phyloP scores from a whole-genome alignment of 768 basidiomycete genomes.

The Pholiota molesta region DNA sequence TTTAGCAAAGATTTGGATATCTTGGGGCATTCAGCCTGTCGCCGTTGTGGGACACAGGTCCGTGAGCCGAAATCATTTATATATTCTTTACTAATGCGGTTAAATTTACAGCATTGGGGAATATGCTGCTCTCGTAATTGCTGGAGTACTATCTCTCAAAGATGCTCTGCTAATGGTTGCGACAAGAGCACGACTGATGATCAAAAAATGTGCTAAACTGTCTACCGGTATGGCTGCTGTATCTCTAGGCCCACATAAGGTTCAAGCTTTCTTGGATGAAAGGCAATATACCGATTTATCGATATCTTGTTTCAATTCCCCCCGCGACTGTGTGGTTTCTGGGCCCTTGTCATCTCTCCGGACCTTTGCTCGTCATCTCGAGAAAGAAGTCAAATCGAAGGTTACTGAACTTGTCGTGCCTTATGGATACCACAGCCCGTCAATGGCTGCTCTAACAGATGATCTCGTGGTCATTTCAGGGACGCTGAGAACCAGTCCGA shows the following conservation, averaged over 20 bases:
- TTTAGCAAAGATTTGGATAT: slow-evolving; percentile 64
- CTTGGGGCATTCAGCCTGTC: slow-evolving; percentile 66
- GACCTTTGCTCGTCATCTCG: slow-evolving; percentile 43
- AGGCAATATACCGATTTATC: slow-evolving; percentile 38
- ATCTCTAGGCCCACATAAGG: slow-evolving; percentile 34
- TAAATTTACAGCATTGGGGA: slow-evolving; percentile 63
- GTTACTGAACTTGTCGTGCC: slow-evolving; percentile 51
- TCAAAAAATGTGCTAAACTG: slow-evolving; percentile 43
- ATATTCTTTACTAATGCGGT: slow-evolving; percentile 15
- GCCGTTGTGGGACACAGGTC: slow-evolving; percentile 77
- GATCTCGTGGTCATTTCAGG: slow-evolving; percentile 46
- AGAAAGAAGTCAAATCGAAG: slow-evolving; percentile 37
- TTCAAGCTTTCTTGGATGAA: slow-evolving; percentile 39
- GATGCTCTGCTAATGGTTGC: slow-evolving; percentile 63
- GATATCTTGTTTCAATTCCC: slow-evolving; percentile 67
- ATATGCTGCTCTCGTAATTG: slow-evolving; percentile 70
- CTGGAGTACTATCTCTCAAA: slow-evolving; percentile 57
- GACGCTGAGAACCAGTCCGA: slow-evolving; percentile 42
- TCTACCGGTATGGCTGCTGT: slow-evolving; percentile 68
- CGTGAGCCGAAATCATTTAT: slow-evolving; percentile 17
- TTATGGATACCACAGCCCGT: slow-evolving; percentile 68
- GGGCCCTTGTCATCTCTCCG: slow-evolving; percentile 51
- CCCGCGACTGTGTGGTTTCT: slow-evolving; percentile 58
- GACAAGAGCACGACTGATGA: slow-evolving; percentile 58
- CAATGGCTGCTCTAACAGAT: slow-evolving; percentile 60